Evolutionary conservation across 345 rosid genomes (phyloP), one percentile per base, ranked within the genome.

Genomic region (Salix purpurea): DNA sequence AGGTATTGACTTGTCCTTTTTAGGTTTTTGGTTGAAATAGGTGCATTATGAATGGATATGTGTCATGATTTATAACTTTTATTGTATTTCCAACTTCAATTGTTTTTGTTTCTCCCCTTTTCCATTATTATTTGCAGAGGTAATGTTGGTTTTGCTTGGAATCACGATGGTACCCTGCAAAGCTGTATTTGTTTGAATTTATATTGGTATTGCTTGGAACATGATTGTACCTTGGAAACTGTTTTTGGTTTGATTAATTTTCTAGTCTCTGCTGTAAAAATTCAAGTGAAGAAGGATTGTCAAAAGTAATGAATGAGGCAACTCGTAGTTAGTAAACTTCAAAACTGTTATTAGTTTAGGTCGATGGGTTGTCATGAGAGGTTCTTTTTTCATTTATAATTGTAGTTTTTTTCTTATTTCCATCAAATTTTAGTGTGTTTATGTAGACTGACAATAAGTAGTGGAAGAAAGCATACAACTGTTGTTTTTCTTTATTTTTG

Each of bases 1-100:
- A 93, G 99, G 99, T 96, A 87, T 66, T 26, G 28, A 36, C 21
- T 52, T 16, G 6, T 68, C 36, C 4, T 14, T 66, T 5, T 42
- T 19, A 24, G 4, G 21, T 71, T 3, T 56, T 54, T 71, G 62
- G 66, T 7, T 34, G 71, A 65, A 50, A n/a, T 66, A 65, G 77
- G 71, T 66, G 52, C 52, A 2, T 23, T 30, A 19, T 24, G 26
- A 44, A 18, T 61, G 21, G 39, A 60, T 58, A n/a, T 6, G 58
- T 52, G 58, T 52, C 10, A 6, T 52, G 23, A 52, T 58, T 76
- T 67, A 32, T n/a, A 13, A n/a, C 26, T 26, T 64, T 30, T 58
- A 44, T 5, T 23, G 30, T 48, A n/a, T 14, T 68, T 21, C 28
- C 42, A 54, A n/a, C 65, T 54, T 36, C n/a, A 40, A 10, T 15